A percentile compares a stretch with the other conserved stretches of the same genome.
phyloP scores from a whole-genome alignment of 129 eudicot species.

The Cynara cardunculus region DNA sequence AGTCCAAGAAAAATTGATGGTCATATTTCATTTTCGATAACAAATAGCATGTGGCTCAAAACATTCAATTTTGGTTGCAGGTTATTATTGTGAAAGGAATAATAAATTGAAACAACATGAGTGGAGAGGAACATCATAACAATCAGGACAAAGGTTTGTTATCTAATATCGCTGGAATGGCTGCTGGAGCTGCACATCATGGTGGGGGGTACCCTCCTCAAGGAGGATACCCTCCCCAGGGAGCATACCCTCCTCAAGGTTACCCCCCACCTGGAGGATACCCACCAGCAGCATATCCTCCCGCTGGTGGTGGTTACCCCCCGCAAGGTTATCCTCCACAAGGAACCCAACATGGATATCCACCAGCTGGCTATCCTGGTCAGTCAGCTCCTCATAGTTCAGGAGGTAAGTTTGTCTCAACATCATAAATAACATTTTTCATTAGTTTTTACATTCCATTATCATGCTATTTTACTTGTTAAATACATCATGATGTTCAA shows the following conservation, averaged over 20 bases:
- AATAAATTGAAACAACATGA: constrained; percentile 42
- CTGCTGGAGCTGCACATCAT: constrained; percentile 45
- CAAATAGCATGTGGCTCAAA: background rate
- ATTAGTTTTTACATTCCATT: background rate
- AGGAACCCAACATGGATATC: constrained; percentile 7
- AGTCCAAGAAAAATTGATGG: constrained; percentile 2
- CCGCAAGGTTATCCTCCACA: constrained; percentile 29
- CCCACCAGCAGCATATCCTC: constrained; percentile 7
- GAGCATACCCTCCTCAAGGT: background rate
- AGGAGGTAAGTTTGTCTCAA: constrained; percentile 20
- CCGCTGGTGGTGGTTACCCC: constrained; percentile 5
- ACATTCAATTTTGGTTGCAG: constrained; percentile 5
- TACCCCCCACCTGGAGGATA: background rate
- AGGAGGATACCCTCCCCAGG: constrained; percentile 19
- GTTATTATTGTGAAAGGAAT: background rate
- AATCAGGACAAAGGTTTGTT: constrained; percentile 59
- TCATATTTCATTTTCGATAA: background rate
- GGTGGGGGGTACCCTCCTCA: constrained; percentile 44
- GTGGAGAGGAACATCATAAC: constrained; percentile 41
- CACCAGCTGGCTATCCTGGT: constrained; percentile 23
- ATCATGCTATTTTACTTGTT: background rate
- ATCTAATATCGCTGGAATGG: constrained; percentile 51
- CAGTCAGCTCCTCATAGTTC: constrained; percentile 25
- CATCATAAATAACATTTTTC: background rate
- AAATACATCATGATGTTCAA: background rate